phyloP scores from a whole-genome alignment of 2,329 filamentous ascomycete species.

The Xylaria sp. region DNA sequence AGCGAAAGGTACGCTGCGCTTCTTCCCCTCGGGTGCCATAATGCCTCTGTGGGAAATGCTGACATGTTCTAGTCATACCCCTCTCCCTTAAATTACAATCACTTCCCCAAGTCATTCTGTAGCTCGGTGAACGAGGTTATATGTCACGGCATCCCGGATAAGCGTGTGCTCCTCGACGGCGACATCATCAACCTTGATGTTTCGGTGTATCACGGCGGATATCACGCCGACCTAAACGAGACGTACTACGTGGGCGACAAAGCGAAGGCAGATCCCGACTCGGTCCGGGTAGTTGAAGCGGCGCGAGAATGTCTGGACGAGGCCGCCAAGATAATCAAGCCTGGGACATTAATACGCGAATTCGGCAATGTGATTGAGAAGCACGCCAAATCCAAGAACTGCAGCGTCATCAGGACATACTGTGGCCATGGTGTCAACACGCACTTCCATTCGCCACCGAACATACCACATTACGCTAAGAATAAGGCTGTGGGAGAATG shows the following conservation, averaged over 20 bases:
- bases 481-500: constrained; percentile 97
- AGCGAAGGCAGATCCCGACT: constrained; percentile 83
- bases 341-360: constrained; percentile 90
- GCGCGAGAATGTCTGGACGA: constrained; percentile 90
- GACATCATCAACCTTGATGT: constrained; percentile 99
- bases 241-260: constrained; percentile 98
- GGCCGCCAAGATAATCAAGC: constrained; percentile 91
- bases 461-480: constrained; percentile 96
- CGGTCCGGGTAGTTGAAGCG: constrained; percentile 90
- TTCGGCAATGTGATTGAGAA: constrained; percentile 97
- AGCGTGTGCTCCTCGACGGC: constrained; percentile 86
- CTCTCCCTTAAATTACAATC: constrained; percentile 92
- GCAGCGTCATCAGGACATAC: constrained; percentile 94
- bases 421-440: constrained; percentile 96
- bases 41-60: constrained; percentile 19
- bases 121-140: constrained; percentile 98
- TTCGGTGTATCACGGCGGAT: constrained; percentile 91
- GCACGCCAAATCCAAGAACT: constrained; percentile 84
- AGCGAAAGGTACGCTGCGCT: constrained; percentile 80
- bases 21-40: not conserved
- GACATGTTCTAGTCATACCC: constrained; percentile 79
- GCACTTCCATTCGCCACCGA: constrained; percentile 92
- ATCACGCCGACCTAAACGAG: constrained; percentile 97
- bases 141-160: constrained; percentile 97
- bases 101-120: constrained; percentile 98